phyloP scores from a whole-genome alignment of 1,139 yeast genomes.

The Nakaseomyces kungkrabaensis region DNA sequence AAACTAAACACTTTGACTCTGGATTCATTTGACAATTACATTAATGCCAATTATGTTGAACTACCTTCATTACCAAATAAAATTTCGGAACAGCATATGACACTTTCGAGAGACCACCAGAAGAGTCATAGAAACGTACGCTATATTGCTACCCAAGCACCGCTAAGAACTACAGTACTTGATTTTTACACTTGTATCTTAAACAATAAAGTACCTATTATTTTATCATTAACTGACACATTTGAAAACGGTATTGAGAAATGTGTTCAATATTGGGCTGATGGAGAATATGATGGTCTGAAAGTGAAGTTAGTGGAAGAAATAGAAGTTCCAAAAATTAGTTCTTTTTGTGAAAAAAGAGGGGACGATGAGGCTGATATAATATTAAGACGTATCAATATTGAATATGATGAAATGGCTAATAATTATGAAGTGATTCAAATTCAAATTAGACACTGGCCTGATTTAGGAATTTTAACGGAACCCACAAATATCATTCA shows the following conservation, averaged over 20 bases:
- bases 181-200: slow-evolving; percentile 70
- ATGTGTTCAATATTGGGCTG: slow-evolving; percentile 47
- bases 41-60: slow-evolving; percentile 50
- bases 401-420: slow-evolving; percentile 18
- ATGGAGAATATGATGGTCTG: slow-evolving; percentile 26
- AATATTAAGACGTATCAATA: slow-evolving; percentile 33
- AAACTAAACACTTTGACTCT: slow-evolving; percentile 3
- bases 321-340: neutral
- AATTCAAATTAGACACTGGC: slow-evolving; percentile 67
- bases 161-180: slow-evolving; percentile 55
- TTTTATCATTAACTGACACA: slow-evolving; percentile 57
- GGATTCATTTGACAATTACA: slow-evolving; percentile 34
- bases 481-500: slow-evolving; percentile 30
- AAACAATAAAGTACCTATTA: slow-evolving; percentile 50
- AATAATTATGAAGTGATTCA: slow-evolving; percentile 40
- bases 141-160: slow-evolving; percentile 83
- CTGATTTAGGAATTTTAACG: slow-evolving; percentile 55
- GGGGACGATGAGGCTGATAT: slow-evolving; percentile 2
- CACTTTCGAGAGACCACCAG: neutral
- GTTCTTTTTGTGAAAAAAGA: neutral
- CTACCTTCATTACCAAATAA: slow-evolving; percentile 15
- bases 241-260: slow-evolving; percentile 46
- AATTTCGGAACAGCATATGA: neutral
- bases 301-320: slow-evolving; percentile 19
- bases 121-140: slow-evolving; percentile 23